These are phyloP conservation scores for Diaporthe longicolla DNA, from an alignment of 2,329 filamentous ascomycete genomes.

Conservation along the genomic window DNA sequence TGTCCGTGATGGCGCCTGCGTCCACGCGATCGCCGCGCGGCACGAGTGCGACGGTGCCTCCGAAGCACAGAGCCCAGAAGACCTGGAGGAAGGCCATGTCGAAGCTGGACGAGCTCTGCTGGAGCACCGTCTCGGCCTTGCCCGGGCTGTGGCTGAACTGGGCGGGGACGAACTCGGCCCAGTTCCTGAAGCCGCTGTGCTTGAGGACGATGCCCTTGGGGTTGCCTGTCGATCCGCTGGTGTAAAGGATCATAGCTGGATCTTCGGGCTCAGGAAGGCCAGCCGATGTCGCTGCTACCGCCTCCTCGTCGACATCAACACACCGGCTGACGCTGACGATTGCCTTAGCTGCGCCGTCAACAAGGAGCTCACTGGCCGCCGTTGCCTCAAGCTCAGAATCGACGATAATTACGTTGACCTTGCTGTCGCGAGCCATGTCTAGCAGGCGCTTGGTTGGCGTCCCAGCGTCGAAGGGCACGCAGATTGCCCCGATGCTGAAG, in stretches of 20 bases:
- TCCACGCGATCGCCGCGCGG: conserved; percentile 50
- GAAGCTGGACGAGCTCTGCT: conserved; percentile 56
- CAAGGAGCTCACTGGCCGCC: background rate
- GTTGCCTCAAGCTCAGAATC: background rate
- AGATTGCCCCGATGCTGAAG: conserved; percentile 53
- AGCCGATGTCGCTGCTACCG: background rate
- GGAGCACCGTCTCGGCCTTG: conserved; percentile 49
- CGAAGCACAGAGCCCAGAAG: conserved; percentile 48
- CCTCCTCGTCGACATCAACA: background rate
- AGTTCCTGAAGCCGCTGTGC: conserved; percentile 46
- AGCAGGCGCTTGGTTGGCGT: conserved; percentile 4
- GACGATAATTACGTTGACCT: conserved; percentile 47
- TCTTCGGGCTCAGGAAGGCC: background rate
- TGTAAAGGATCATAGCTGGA: conserved; percentile 6
- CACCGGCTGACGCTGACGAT: conserved; percentile 2
- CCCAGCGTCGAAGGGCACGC: conserved; percentile 50
- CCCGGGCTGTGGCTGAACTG: conserved; percentile 42
- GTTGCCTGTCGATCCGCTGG: background rate
- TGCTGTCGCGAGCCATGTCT: conserved; percentile 49
- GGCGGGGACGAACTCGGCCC: conserved; percentile 1
- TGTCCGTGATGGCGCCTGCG: conserved; percentile 48
- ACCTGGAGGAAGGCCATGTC: conserved; percentile 55
- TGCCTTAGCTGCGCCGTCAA: background rate
- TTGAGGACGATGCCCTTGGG: conserved; percentile 59
- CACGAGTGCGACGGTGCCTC: conserved; percentile 50